Conservation (phyloP, 345 rosid genomes). For the Limnanthes douglasii region DNA sequence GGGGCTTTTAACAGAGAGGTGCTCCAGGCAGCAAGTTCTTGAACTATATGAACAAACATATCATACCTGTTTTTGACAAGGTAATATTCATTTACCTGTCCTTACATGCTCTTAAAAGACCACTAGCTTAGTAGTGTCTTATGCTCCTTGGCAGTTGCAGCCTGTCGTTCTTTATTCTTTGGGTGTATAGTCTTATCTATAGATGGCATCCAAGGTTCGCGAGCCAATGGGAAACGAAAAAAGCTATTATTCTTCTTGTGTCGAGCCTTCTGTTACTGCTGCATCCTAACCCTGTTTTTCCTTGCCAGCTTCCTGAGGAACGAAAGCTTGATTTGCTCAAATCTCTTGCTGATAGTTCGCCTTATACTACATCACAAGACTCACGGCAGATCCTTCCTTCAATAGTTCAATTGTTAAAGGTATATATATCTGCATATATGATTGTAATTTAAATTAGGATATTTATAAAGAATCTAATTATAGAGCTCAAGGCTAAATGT, state of each 20-base stretch:
- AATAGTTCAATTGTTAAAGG: slow-evolving; percentile 80
- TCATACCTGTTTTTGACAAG: slow-evolving; percentile 85
- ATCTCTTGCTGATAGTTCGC: slow-evolving; percentile 85
- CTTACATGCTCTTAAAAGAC: no score
- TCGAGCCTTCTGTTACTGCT: slow-evolving; percentile 2
- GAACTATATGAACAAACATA: slow-evolving; percentile 75
- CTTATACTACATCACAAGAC: slow-evolving; percentile 82
- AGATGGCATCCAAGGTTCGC: no score
- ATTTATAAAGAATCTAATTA: no score
- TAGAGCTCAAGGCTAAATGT: no score
- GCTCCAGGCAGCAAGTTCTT: slow-evolving; percentile 89
- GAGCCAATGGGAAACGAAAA: no score
- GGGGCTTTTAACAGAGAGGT: slow-evolving; percentile 49
- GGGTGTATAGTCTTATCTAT: no score
- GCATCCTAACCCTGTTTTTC: slow-evolving; percentile 2
- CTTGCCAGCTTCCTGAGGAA: slow-evolving; percentile 81
- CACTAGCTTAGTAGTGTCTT: no score
- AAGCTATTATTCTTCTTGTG: background rate
- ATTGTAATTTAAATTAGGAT: no score
- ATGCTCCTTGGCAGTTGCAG: no score
- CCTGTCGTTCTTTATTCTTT: slow-evolving; percentile 5
- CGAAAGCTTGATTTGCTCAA: slow-evolving; percentile 94
- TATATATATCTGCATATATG: no score
- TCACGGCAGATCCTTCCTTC: slow-evolving; percentile 93
- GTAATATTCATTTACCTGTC: slow-evolving; percentile 18